phyloP scores from a whole-genome alignment of 75 land plant species.

The Larix kaempferi region DNA sequence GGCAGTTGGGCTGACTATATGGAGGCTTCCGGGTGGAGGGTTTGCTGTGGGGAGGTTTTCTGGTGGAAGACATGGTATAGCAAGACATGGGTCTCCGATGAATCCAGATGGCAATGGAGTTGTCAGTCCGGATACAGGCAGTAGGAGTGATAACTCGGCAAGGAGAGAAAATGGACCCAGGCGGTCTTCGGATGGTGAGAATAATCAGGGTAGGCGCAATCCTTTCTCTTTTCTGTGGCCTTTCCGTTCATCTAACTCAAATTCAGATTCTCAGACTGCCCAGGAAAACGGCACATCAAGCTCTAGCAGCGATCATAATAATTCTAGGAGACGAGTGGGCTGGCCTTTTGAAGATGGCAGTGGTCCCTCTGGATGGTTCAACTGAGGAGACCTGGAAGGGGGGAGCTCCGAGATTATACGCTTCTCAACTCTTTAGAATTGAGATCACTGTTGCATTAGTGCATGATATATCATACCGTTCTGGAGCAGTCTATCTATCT shows the following conservation, averaged over 20 bases:
- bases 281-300: conserved; percentile 25
- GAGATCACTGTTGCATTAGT: neutral
- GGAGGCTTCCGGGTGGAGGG: conserved; percentile 75
- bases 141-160: conserved; percentile 8
- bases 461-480: neutral
- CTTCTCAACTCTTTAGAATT: neutral
- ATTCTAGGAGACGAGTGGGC: conserved; percentile 20
- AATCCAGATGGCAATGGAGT: neutral
- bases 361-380: conserved; percentile 7
- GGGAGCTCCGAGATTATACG: neutral
- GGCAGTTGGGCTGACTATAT: conserved; percentile 55
- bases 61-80: conserved; percentile 31
- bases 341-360: conserved; percentile 34
- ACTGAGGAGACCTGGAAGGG: neutral
- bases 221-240: conserved; percentile 52
- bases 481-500: neutral
- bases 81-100: neutral
- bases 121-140: neutral
- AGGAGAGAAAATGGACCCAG: conserved; percentile 8
- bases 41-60: conserved; percentile 67
- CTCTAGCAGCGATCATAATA: conserved; percentile 16
- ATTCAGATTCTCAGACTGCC: conserved; percentile 21
- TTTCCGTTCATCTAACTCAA: conserved; percentile 50
- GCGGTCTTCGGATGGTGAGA: conserved; percentile 12
- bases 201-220: conserved; percentile 32